Evolutionary conservation across 768 basidiomycete genomes (phyloP), one percentile per base, ranked within the genome.

Genomic region (Cubamyces lactineus): DNA sequence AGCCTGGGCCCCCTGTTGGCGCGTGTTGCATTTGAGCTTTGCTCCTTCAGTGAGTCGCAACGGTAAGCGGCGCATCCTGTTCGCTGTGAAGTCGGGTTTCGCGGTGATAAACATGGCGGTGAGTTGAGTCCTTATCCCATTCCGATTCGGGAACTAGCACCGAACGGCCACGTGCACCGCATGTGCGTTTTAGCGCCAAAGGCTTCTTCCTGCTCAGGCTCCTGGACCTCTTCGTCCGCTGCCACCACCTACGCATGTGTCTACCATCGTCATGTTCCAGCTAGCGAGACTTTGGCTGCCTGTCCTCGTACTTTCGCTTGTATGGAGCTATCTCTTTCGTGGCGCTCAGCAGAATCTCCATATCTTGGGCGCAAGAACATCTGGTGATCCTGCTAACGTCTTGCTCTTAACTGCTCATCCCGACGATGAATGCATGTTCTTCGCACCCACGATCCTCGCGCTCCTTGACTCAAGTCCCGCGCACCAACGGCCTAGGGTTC

Each of bases 371-470:
- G 19, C 19, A 15, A n/a, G 19, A n/a, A 3, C 51, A 3, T 41
- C 48, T 26, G 15, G 17, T 12, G 45, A 19, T 26, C 51, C 57
- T n/a, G 30, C 45, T 9, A 56, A 68, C 64, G 70, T 91, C 38
- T 78, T 94, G 40, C 73, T 97, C 3, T 73, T 98, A 47, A 96
- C 95, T 0, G 94, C 95, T 26, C 95, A 98, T 71, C 95, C 95
- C 2, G 95, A 97, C 71, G 95, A 98, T 72, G 95, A 97, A 76
- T 87, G 86, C 72, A 84, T 96, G 82, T 98, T 98, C 80, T 98
- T 98, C 72, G 86, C 87, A 3, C 95, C 95, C 0, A 94, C 92
- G 0, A 73, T 96, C 15, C 75, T 88, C 34, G 79, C 82, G 2
- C 78, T 95, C 34, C 47, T 19, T 24, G 45, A 40, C 4, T 28